A percentile compares a stretch with the other conserved stretches of the same genome.
Evolutionary conservation across 169 alveolate genomes (phyloP).

Genomic region (Amoebophrya sp.): DNA sequence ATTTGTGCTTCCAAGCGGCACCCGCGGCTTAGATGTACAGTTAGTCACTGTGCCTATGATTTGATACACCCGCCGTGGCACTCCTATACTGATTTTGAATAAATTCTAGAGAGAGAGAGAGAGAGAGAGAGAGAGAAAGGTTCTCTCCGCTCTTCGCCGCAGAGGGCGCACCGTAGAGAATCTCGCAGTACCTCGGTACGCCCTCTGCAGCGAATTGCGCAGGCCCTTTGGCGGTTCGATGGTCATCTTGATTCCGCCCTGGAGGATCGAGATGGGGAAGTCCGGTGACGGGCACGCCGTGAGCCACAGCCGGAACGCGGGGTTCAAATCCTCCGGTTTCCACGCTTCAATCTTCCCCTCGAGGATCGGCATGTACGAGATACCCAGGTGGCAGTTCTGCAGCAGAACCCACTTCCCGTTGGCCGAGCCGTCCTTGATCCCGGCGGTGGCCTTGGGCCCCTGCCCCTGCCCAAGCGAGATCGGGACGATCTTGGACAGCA

Average conservation of each 20-base stretch:
- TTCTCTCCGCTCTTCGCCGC: neutral
- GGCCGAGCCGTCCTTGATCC: conserved; percentile 53
- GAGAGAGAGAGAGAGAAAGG: conserved; percentile 17
- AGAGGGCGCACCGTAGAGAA: neutral
- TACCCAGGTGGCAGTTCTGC: conserved; percentile 84
- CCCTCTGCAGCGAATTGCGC: conserved; percentile 59
- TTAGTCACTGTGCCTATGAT: no score
- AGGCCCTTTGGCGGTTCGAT: conserved; percentile 90
- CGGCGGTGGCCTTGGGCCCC: conserved; percentile 46
- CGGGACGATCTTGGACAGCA: conserved; percentile 37
- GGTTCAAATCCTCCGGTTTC: neutral
- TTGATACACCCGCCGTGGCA: no score
- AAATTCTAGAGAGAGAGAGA: no score
- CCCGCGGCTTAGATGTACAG: no score
- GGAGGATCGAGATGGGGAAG: conserved; percentile 52
- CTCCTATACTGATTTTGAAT: no score
- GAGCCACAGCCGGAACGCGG: conserved; percentile 67
- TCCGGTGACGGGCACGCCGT: conserved; percentile 73
- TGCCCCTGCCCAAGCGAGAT: conserved; percentile 49
- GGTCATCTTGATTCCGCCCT: conserved; percentile 71
- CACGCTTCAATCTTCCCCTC: conserved; percentile 51
- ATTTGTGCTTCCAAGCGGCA: no score
- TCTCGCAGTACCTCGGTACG: conserved; percentile 38
- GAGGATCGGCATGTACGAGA: conserved; percentile 76
- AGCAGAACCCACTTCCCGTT: conserved; percentile 82